Evolutionary conservation across 805 yeast genomes (phyloP).

Genomic region (Debaryomyces tyrocola): DNA sequence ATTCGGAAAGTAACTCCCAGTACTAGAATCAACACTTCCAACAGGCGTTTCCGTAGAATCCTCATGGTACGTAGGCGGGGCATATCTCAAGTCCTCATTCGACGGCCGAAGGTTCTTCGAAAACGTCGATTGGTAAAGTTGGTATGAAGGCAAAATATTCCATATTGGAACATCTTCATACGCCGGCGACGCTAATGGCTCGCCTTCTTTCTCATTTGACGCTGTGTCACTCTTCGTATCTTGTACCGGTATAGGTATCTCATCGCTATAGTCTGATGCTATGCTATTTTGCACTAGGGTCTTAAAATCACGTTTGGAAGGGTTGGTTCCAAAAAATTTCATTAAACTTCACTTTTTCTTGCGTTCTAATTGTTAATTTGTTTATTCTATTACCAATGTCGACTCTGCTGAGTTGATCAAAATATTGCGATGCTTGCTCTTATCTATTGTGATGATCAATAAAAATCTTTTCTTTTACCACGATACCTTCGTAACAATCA

Average conservation of each 20-base stretch:
- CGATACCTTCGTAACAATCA: too few species aligned
- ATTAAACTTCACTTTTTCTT: neutral
- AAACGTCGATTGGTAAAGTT: conserved; percentile 44
- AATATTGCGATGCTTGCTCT: too few species aligned
- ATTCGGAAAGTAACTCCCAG: conserved; percentile 8
- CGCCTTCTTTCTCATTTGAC: neutral
- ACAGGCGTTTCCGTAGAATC: conserved; percentile 16
- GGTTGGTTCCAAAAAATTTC: neutral
- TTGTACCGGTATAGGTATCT: neutral
- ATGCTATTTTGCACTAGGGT: too few species aligned
- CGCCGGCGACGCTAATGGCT: neutral
- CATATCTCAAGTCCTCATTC: conserved; percentile 38
- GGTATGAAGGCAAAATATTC: conserved; percentile 44
- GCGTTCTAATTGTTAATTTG: too few species aligned
- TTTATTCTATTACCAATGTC: too few species aligned
- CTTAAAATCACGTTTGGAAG: neutral
- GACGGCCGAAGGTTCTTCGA: conserved; percentile 35
- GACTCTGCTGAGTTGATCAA: too few species aligned
- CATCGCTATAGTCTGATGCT: neutral
- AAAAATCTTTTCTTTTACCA: too few species aligned
- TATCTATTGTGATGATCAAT: too few species aligned
- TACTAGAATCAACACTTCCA: conserved; percentile 4
- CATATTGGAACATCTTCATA: conserved; percentile 24
- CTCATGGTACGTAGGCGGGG: conserved; percentile 40
- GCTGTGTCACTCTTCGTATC: neutral